Percentiles rank a stretch among this genome's conserved stretches.
Conservation (phyloP, 2,329 filamentous ascomycete genomes). For the Fusarium euwallaceae region DNA sequence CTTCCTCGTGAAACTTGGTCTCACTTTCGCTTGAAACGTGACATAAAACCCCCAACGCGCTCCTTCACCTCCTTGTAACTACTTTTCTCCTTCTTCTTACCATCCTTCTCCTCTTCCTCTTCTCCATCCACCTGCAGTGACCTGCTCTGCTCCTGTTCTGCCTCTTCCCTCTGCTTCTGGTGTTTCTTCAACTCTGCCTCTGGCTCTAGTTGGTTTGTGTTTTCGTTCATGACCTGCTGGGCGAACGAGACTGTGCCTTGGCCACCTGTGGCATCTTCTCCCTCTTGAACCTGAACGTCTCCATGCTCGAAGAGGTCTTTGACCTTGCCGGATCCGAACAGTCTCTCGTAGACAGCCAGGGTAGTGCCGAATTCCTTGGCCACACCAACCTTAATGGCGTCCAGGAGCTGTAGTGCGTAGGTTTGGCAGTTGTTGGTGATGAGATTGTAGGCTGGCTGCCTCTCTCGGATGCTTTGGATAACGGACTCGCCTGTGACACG, state of each 20-base stretch:
- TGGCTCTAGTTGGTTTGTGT: slow-evolving; percentile 65
- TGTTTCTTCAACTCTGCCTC: slow-evolving; percentile 48
- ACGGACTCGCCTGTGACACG: slow-evolving; percentile 60
- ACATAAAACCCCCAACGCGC: slow-evolving; percentile 20
- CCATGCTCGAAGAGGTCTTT: slow-evolving; percentile 63
- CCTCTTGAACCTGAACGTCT: slow-evolving; percentile 30
- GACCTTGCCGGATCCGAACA: slow-evolving; percentile 64
- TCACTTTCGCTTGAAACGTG: slow-evolving; percentile 21
- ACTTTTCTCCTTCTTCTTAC: background rate
- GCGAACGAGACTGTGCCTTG: slow-evolving; percentile 62
- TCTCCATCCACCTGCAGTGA: background rate
- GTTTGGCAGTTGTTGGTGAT: slow-evolving; percentile 73
- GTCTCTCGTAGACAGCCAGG: slow-evolving; percentile 65
- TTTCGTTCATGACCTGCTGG: slow-evolving; percentile 66
- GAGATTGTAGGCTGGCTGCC: slow-evolving; percentile 66
- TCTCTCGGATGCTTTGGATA: slow-evolving; percentile 64
- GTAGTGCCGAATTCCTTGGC: slow-evolving; percentile 67
- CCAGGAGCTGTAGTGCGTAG: slow-evolving; percentile 65
- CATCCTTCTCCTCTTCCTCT: slow-evolving; percentile 4
- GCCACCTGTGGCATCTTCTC: slow-evolving; percentile 18
- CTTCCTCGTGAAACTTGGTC: background rate
- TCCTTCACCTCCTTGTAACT: slow-evolving; percentile 1
- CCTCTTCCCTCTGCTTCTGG: slow-evolving; percentile 2
- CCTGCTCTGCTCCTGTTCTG: slow-evolving; percentile 31
- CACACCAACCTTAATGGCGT: slow-evolving; percentile 65